Conservation (phyloP, 2,329 filamentous ascomycete species). For the Emergomyces orientalis region DNA sequence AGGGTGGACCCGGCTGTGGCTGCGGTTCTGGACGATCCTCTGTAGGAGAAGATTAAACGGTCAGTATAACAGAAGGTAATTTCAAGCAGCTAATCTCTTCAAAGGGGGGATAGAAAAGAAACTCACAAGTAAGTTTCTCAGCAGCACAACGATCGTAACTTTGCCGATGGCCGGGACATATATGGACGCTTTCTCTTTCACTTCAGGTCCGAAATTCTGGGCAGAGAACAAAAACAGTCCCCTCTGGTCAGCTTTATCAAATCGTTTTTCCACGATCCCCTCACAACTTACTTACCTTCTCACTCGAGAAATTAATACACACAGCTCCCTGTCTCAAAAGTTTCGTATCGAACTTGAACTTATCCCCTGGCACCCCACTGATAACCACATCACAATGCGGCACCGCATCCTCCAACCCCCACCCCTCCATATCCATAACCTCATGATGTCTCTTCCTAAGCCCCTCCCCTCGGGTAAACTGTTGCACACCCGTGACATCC, state of each 20-base stretch:
- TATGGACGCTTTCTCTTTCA: slow-evolving; percentile 93
- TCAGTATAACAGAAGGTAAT: background rate
- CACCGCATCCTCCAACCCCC: slow-evolving; percentile 69
- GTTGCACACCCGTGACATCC: slow-evolving; percentile 81
- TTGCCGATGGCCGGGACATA: slow-evolving; percentile 97
- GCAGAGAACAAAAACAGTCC: background rate
- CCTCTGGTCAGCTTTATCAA: slow-evolving; percentile 6
- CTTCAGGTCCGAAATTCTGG: slow-evolving; percentile 70
- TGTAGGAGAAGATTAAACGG: slow-evolving; percentile 12
- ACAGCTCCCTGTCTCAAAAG: slow-evolving; percentile 81
- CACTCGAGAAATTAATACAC: slow-evolving; percentile 98
- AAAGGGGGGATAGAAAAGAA: background rate
- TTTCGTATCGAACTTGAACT: slow-evolving; percentile 79
- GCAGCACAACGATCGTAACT: slow-evolving; percentile 85
- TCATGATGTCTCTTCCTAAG: slow-evolving; percentile 79
- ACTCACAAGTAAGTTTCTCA: slow-evolving; percentile 80
- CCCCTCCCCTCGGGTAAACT: slow-evolving; percentile 83
- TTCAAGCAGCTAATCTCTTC: background rate
- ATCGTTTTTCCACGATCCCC: background rate
- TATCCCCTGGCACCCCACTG: slow-evolving; percentile 77
- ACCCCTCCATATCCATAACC: slow-evolving; percentile 71
- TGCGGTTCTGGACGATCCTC: slow-evolving; percentile 38
- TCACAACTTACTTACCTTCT: slow-evolving; percentile 47
- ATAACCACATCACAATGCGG: slow-evolving; percentile 91
- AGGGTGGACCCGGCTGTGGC: slow-evolving; percentile 32